A percentile compares a stretch with the other conserved stretches of the same genome.
These are phyloP conservation scores for Metroxylon sagu DNA, from an alignment of 176 grass and related monocot genomes.

Conservation along the genomic window DNA sequence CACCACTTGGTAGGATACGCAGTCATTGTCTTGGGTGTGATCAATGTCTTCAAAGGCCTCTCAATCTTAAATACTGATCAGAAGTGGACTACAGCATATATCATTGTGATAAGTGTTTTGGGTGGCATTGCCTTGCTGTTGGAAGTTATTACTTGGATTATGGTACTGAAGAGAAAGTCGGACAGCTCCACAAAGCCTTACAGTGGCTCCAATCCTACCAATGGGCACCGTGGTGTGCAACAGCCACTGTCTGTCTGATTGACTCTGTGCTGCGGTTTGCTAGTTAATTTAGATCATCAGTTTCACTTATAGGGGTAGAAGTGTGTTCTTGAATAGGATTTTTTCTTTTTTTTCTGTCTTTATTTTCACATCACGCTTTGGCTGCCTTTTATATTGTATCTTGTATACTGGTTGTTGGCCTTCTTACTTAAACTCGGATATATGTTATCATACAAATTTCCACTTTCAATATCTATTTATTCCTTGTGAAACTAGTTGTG, in stretches of 20 bases:
- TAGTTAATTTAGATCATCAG: no score
- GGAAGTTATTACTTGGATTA: constrained; percentile 1
- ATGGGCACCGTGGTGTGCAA: not conserved
- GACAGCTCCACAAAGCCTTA: not conserved
- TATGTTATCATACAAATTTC: no score
- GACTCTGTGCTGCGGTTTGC: no score
- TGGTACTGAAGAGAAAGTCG: not conserved
- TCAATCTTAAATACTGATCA: constrained; percentile 1
- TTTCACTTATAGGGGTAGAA: no score
- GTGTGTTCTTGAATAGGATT: no score
- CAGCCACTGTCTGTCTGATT: not conserved
- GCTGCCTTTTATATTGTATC: no score
- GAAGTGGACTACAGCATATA: constrained; percentile 11
- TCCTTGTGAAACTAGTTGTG: no score
- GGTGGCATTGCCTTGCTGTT: not conserved
- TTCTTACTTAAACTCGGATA: no score
- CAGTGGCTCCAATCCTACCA: not conserved
- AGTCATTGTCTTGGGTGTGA: constrained; percentile 1
- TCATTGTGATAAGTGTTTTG: not conserved
- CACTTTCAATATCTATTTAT: no score
- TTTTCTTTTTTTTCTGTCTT: no score
- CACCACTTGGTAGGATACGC: not conserved
- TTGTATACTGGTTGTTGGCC: no score
- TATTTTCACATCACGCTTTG: no score
- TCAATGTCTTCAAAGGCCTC: constrained; percentile 18